A percentile compares a stretch with the other conserved stretches of the same genome.
Evolutionary conservation across 2,329 filamentous ascomycete species (phyloP).

Genomic region (Paecilomyces sp.): DNA sequence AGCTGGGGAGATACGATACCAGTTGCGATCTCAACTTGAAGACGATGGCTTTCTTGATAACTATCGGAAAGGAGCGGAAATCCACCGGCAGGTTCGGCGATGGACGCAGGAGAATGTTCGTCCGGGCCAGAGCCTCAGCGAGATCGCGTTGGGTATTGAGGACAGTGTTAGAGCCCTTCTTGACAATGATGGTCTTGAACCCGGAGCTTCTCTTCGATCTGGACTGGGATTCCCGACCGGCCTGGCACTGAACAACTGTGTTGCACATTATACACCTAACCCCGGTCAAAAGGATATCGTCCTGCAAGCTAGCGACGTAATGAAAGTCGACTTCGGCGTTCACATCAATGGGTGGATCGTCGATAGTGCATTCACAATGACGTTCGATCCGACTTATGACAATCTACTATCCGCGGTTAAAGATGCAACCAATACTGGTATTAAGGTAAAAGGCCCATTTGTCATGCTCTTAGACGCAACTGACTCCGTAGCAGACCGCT

Average conservation of each 20-base stretch:
- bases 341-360: conserved; percentile 75
- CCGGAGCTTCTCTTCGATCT: conserved; percentile 44
- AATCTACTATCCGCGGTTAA: conserved; percentile 66
- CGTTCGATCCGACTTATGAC: conserved; percentile 69
- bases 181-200: conserved; percentile 45
- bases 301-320: conserved; percentile 64
- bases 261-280: conserved; percentile 52
- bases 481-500: conserved; percentile 30
- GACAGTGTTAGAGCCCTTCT: conserved; percentile 46
- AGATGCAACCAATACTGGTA: conserved; percentile 61
- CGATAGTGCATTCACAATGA: conserved; percentile 72
- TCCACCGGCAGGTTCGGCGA: conserved; percentile 49
- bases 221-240: conserved; percentile 53
- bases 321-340: conserved; percentile 78
- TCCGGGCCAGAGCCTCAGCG: conserved; percentile 43
- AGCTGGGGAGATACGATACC: conserved; percentile 40
- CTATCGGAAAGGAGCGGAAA: conserved; percentile 51
- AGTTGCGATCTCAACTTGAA: conserved; percentile 31
- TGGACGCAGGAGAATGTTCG: conserved; percentile 43
- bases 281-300: conserved; percentile 60
- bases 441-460: conserved; percentile 26
- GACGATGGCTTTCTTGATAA: conserved; percentile 45
- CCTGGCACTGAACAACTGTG: conserved; percentile 46
- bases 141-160: conserved; percentile 49
- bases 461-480: conserved; percentile 3